A percentile compares a stretch with the other conserved stretches of the same genome.
Conservation (phyloP, 164 flowering plant genomes). For the Magnolia sinica region DNA sequence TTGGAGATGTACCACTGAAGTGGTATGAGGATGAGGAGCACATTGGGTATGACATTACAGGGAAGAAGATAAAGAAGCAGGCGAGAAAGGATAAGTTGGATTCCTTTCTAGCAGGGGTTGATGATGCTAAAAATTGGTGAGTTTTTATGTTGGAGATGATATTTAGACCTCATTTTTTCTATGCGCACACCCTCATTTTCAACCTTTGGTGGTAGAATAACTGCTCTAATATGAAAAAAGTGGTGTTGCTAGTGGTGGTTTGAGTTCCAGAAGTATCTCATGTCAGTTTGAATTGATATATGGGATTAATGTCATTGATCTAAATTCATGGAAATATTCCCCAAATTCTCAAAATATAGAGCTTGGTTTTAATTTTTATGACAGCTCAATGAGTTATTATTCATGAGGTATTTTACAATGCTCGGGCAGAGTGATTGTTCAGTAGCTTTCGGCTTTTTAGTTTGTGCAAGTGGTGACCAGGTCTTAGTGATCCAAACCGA, state of each 20-base stretch:
- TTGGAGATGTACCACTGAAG: slow-evolving; percentile 83
- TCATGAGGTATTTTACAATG: too few relatives aligned
- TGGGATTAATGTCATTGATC: background rate
- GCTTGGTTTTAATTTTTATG: background rate
- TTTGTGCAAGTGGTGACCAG: too few relatives aligned
- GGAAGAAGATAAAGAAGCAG: slow-evolving; percentile 85
- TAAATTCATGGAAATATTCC: background rate
- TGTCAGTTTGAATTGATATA: background rate
- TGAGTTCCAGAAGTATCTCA: background rate
- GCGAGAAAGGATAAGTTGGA: slow-evolving; percentile 68
- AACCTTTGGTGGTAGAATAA: too few relatives aligned
- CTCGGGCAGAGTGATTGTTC: too few relatives aligned
- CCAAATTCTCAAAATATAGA: background rate
- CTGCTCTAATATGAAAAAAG: too few relatives aligned
- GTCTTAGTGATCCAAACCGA: too few relatives aligned
- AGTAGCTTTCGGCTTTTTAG: too few relatives aligned
- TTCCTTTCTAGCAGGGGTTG: slow-evolving; percentile 62
- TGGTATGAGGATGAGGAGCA: slow-evolving; percentile 93
- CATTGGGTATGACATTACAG: slow-evolving; percentile 84
- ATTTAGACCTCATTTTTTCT: background rate
- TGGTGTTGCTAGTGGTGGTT: too few relatives aligned
- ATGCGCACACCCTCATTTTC: background rate
- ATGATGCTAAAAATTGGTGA: slow-evolving; percentile 79
- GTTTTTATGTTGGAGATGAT: slow-evolving; percentile 3
- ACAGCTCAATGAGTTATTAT: too few relatives aligned